Evolutionary conservation across 1,284 basidiomycete genomes (phyloP).

Genomic region (Ceratobasidium theobromae): DNA sequence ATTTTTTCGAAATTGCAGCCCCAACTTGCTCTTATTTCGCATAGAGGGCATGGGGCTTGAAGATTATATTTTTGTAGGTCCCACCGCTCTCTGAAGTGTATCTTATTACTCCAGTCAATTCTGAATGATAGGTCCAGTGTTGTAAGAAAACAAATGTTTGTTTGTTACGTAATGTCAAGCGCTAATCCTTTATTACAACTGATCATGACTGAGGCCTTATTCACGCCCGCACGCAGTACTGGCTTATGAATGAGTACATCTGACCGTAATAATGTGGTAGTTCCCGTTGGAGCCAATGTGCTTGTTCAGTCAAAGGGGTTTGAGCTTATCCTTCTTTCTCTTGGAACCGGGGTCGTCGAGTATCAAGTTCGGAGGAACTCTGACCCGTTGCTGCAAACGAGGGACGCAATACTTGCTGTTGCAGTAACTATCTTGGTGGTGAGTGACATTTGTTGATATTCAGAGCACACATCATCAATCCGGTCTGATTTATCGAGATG

Average conservation of each 20-base stretch:
- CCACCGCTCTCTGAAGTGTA: too few relatives aligned
- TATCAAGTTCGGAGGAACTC: not conserved
- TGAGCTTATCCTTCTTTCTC: not conserved
- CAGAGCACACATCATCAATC: not conserved
- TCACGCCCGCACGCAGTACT: too few relatives aligned
- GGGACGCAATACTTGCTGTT: not conserved
- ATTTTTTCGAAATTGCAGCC: not conserved
- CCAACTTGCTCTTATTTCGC: too few relatives aligned
- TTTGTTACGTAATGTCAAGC: not conserved
- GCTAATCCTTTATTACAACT: not conserved
- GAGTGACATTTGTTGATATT: too few relatives aligned
- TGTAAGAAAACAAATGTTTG: too few relatives aligned
- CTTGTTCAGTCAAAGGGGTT: not conserved
- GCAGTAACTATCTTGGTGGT: not conserved
- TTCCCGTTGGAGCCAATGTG: not conserved
- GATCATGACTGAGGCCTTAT: not conserved
- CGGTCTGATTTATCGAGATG: not conserved
- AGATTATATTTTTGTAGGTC: too few relatives aligned
- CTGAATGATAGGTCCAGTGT: too few relatives aligned
- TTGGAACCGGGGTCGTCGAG: not conserved
- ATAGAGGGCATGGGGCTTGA: too few relatives aligned
- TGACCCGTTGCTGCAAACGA: not conserved
- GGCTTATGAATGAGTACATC: slow-evolving; percentile 19
- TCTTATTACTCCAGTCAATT: too few relatives aligned
- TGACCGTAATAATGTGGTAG: not conserved